Conservation (phyloP, 306 rosid genomes). For the Citrullus colocynthis region DNA sequence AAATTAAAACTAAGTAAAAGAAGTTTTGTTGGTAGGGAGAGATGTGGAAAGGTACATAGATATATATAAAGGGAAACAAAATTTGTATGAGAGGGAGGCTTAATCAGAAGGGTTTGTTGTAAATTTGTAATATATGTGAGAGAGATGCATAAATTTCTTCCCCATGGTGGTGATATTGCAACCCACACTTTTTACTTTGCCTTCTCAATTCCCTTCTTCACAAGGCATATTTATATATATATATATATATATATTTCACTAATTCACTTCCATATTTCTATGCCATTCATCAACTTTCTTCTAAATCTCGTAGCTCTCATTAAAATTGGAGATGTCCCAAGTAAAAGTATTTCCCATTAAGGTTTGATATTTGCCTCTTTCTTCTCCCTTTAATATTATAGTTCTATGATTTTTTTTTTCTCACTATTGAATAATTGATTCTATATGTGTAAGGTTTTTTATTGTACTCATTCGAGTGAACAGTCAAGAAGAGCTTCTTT, state of each 20-base stretch:
- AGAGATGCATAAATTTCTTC: background rate
- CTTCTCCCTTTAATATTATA: background rate
- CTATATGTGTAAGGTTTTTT: too few species aligned
- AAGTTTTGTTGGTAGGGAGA: background rate
- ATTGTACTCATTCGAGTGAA: background rate
- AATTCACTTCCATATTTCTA: background rate
- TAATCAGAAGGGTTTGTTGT: background rate
- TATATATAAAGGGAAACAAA: background rate
- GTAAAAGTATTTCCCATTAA: background rate
- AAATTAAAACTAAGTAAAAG: background rate
- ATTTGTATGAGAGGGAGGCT: background rate
- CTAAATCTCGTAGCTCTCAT: background rate
- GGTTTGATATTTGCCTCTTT: background rate
- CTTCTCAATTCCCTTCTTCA: background rate
- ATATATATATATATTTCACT: background rate
- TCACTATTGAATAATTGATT: too few species aligned
- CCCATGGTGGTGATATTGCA: background rate
- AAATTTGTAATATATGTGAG: background rate
- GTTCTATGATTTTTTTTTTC: background rate
- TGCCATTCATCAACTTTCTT: background rate
- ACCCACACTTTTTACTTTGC: background rate
- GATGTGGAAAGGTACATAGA: background rate
- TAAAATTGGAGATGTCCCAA: background rate
- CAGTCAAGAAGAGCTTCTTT: background rate
- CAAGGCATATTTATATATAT: background rate